A percentile compares a stretch with the other conserved stretches of the same genome.
phyloP scores from a whole-genome alignment of 2,329 filamentous ascomycete species.

The Nigrospora oryzae region DNA sequence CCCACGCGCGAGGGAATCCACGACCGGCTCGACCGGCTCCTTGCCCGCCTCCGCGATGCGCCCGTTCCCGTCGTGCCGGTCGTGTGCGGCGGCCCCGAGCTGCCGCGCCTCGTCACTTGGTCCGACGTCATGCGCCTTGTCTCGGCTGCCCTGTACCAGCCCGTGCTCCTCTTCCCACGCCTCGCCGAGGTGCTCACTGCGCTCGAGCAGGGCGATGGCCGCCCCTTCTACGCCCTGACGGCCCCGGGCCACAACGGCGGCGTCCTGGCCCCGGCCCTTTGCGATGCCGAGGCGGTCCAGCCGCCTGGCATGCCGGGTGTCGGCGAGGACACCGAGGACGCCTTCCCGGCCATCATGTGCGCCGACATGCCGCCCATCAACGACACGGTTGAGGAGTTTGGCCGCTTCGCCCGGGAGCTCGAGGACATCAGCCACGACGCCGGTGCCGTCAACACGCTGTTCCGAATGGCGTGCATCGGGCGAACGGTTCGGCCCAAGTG shows the following conservation, averaged over 20 bases:
- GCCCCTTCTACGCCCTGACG: slow-evolving; percentile 29
- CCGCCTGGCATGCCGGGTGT: slow-evolving; percentile 19
- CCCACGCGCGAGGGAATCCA: not conserved
- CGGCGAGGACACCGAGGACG: slow-evolving; percentile 27
- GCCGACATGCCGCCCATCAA: slow-evolving; percentile 26
- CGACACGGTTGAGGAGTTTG: slow-evolving; percentile 24
- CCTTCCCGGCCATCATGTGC: slow-evolving; percentile 36
- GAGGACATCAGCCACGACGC: slow-evolving; percentile 27
- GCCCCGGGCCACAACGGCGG: slow-evolving; percentile 1
- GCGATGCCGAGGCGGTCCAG: slow-evolving; percentile 19
- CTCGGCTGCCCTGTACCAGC: slow-evolving; percentile 33
- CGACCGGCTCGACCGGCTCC: slow-evolving; percentile 37
- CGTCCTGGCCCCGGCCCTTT: slow-evolving; percentile 12
- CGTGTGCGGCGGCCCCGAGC: slow-evolving; percentile 20
- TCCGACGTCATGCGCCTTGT: slow-evolving; percentile 34
- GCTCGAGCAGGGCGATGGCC: slow-evolving; percentile 34
- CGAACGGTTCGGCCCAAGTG: slow-evolving; percentile 20
- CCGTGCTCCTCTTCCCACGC: slow-evolving; percentile 28
- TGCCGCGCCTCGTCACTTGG: slow-evolving; percentile 43
- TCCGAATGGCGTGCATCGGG: slow-evolving; percentile 22
- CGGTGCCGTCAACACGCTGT: slow-evolving; percentile 33
- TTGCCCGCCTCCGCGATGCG: slow-evolving; percentile 28
- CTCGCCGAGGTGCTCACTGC: slow-evolving; percentile 34
- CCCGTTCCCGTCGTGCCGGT: slow-evolving; percentile 32
- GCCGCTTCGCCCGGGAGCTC: slow-evolving; percentile 22